phyloP scores from a whole-genome alignment of 2,329 filamentous ascomycete species.

The Teratosphaeria gauchensis region DNA sequence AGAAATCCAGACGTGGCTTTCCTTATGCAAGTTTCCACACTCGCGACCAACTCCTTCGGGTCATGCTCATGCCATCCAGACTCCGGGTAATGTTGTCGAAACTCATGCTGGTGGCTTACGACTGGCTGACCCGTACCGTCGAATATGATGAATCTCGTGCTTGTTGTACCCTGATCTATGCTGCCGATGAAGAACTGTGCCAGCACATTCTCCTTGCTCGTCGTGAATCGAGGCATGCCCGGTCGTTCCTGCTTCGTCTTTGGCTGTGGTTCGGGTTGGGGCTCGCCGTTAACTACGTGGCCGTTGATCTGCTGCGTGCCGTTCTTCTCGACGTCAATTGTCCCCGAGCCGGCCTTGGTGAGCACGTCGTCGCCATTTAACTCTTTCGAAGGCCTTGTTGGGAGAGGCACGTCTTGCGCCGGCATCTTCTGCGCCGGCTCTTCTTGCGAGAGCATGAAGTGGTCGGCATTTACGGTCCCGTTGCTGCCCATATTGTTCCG shows the following conservation, averaged over 20 bases:
- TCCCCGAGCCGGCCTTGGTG: neutral
- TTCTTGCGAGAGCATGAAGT: neutral
- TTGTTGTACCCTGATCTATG: slow-evolving; percentile 87
- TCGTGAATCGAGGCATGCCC: slow-evolving; percentile 23
- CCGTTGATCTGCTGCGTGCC: neutral
- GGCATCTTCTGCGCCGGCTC: neutral
- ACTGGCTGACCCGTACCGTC: slow-evolving; percentile 68
- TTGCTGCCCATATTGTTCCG: neutral
- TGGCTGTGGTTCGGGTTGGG: neutral
- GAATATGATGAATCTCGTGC: slow-evolving; percentile 83
- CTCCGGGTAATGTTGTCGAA: slow-evolving; percentile 72
- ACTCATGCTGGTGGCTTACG: slow-evolving; percentile 77
- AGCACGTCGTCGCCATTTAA: neutral
- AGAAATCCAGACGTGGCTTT: slow-evolving; percentile 62
- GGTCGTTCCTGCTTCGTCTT: neutral
- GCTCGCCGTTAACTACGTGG: neutral
- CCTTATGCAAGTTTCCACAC: slow-evolving; percentile 68
- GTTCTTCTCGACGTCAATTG: neutral
- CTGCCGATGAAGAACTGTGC: slow-evolving; percentile 65
- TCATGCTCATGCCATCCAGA: slow-evolving; percentile 91
- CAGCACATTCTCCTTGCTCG: slow-evolving; percentile 25
- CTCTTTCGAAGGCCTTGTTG: neutral
- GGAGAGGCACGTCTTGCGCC: neutral
- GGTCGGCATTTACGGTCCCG: neutral
- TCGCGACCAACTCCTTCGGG: slow-evolving; percentile 60